Percentiles rank a stretch among this genome's conserved stretches.
These are phyloP conservation scores for Fragilariopsis cylindrus DNA, from an alignment of 108 stramenopile genomes.

Conservation along the genomic window DNA sequence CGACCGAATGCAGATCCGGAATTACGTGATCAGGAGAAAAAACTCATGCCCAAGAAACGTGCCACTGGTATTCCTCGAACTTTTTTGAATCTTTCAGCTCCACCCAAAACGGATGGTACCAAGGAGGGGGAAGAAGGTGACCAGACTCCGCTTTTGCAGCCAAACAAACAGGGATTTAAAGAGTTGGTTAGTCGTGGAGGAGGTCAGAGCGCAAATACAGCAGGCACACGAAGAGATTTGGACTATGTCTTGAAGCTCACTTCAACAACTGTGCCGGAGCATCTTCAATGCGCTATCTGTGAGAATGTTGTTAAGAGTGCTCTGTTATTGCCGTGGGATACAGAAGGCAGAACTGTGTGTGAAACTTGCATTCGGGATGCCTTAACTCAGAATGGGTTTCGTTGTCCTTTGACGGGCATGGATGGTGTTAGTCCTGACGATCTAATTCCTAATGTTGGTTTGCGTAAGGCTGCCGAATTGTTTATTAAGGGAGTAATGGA, in stretches of 20 bases:
- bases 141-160: conserved; percentile 57
- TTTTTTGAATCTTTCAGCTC: conserved; percentile 66
- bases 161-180: conserved; percentile 69
- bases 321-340: conserved; percentile 85
- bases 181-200: conserved; percentile 74
- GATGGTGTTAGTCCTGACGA: conserved; percentile 88
- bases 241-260: conserved; percentile 83
- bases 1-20: conserved; percentile 86
- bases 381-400: conserved; percentile 74
- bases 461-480: conserved; percentile 79
- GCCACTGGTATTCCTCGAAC: conserved; percentile 84
- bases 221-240: conserved; percentile 57
- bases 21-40: conserved; percentile 70
- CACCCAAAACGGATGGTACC: conserved; percentile 43
- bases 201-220: conserved; percentile 60
- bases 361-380: conserved; percentile 85
- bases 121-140: conserved; percentile 35
- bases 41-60: conserved; percentile 58
- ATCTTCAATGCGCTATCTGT: conserved; percentile 83
- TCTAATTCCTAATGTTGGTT: conserved; percentile 69
- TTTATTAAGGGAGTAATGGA: conserved; percentile 77
- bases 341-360: conserved; percentile 75
- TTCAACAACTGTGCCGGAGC: conserved; percentile 71
- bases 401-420: conserved; percentile 77
- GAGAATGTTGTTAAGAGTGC: conserved; percentile 66